Evolutionary conservation across 495 filamentous ascomycete species (phyloP), one percentile per base, ranked within the genome.

Genomic region (Xylaria venustula): DNA sequence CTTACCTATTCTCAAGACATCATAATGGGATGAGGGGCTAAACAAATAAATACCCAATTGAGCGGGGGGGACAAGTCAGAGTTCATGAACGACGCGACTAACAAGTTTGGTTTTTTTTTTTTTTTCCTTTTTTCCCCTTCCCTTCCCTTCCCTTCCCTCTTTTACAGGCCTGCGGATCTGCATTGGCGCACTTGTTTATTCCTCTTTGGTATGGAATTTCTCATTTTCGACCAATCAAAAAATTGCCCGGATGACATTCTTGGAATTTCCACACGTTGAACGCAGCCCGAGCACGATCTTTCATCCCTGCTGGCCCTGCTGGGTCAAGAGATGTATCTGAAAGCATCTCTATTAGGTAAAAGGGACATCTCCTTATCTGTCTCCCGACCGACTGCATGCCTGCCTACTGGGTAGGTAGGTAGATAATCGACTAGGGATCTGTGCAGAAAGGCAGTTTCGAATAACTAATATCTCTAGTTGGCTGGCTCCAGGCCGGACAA

Each of bases 401-500:
- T n/a, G n/a, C n/a, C n/a, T n/a, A n/a, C n/a, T n/a, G n/a, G n/a
- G n/a, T n/a, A n/a, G n/a, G n/a, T 60, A 20, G 57, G 52, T 45
- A 36, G 47, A 37, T 28, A 52, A 50, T 52, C 17, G 9, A n/a
- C n/a, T n/a, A n/a, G n/a, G n/a, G n/a, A 34, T 34, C 30, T 11
- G 57, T 48, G 50, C 58, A 54, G 58, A 61, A 51, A 54, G 23
- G 20, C 47, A 52, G 48, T 61, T 53, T 41, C 30, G 50, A 19
- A 61, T 48, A 41, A 47, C 58, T 47, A 20, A 54, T 41, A 54
- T 25, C 41, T 47, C 50, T 41, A 57, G 61, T 62, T 57, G 64
- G 64, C 64, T 64, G 67, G 60, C 57, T 50, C 60, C 32, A 34
- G 67, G 52, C 58, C 66, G 69, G 69, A 71, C 69, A 71, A 71